Conservation (phyloP, 768 basidiomycete species). For the Russula sp. region DNA sequence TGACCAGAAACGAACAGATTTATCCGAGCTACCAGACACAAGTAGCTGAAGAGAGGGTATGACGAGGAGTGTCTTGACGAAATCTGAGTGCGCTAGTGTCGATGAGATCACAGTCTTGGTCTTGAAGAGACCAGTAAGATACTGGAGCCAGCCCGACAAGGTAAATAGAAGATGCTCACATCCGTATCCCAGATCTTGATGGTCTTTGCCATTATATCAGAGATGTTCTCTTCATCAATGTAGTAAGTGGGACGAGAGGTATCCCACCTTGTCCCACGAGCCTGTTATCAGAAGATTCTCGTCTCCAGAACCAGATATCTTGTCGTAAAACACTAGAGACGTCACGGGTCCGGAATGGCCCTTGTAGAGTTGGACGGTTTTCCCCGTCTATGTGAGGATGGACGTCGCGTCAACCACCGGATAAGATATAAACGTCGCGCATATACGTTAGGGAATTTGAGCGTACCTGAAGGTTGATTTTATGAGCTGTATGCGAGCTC, state of each 20-base stretch:
- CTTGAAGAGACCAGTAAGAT: slow-evolving; percentile 41
- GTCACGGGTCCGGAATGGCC: slow-evolving; percentile 93
- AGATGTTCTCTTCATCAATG: not conserved
- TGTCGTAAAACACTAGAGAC: slow-evolving; percentile 64
- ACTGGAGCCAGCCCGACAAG: not conserved
- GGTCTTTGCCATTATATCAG: slow-evolving; percentile 47
- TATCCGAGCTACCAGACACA: slow-evolving; percentile 88
- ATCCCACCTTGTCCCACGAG: slow-evolving; percentile 83
- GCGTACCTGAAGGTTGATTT: slow-evolving; percentile 72
- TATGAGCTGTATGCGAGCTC: slow-evolving; percentile 70
- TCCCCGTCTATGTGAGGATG: slow-evolving; percentile 61
- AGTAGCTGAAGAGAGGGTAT: slow-evolving; percentile 64
- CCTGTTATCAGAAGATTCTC: slow-evolving; percentile 72
- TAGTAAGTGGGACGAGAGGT: not conserved
- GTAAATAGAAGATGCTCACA: slow-evolving; percentile 44
- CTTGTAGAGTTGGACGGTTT: slow-evolving; percentile 67
- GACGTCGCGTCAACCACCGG: not conserved
- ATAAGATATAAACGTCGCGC: not conserved
- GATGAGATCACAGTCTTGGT: slow-evolving; percentile 67
- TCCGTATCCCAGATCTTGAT: slow-evolving; percentile 84
- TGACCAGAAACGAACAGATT: slow-evolving; percentile 83
- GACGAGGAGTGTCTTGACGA: slow-evolving; percentile 81
- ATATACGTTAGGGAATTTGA: not conserved
- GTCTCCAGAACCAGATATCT: slow-evolving; percentile 40
- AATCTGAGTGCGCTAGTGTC: slow-evolving; percentile 80